phyloP scores from a whole-genome alignment of 2,329 filamentous ascomycete genomes.

The Xylariaceae sp. region DNA sequence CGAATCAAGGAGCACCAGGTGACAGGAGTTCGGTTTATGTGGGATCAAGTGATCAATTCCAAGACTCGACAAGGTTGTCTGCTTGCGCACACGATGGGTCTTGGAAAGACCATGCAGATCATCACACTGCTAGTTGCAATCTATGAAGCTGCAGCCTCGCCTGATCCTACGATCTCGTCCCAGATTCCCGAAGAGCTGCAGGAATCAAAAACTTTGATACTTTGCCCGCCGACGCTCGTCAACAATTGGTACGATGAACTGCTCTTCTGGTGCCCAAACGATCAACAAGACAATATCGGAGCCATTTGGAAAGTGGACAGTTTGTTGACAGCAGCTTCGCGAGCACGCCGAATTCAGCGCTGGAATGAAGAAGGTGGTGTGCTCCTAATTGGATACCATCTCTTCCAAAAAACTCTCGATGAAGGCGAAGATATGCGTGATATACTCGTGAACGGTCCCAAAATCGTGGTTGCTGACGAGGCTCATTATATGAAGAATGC shows the following conservation, averaged over 20 bases:
- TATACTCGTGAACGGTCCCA: conserved; percentile 59
- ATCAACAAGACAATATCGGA: conserved; percentile 47
- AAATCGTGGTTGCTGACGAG: conserved; percentile 80
- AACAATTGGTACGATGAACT: conserved; percentile 85
- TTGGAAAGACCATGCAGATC: conserved; percentile 90
- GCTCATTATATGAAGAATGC: conserved; percentile 76
- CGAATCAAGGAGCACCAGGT: conserved; percentile 79
- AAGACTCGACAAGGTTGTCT: conserved; percentile 69
- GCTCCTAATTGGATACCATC: conserved; percentile 71
- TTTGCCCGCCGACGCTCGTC: conserved; percentile 73
- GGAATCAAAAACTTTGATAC: conserved; percentile 62
- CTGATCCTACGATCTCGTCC: conserved; percentile 51
- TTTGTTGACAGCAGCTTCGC: conserved; percentile 32
- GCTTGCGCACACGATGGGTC: conserved; percentile 84
- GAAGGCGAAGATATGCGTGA: conserved; percentile 20
- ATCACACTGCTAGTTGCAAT: conserved; percentile 80
- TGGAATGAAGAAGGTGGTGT: conserved; percentile 70
- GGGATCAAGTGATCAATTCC: conserved; percentile 72
- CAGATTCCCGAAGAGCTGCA: conserved; percentile 70
- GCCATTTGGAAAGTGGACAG: conserved; percentile 54
- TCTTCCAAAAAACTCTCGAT: conserved; percentile 52
- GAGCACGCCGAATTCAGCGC: conserved; percentile 44
- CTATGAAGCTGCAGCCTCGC: conserved; percentile 61
- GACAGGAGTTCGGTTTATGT: conserved; percentile 80
- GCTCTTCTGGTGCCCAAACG: conserved; percentile 61